Percentiles rank a stretch among this genome's conserved stretches.
Evolutionary conservation across 257 asterid genomes (phyloP).

Genomic region (Asclepias syriaca): DNA sequence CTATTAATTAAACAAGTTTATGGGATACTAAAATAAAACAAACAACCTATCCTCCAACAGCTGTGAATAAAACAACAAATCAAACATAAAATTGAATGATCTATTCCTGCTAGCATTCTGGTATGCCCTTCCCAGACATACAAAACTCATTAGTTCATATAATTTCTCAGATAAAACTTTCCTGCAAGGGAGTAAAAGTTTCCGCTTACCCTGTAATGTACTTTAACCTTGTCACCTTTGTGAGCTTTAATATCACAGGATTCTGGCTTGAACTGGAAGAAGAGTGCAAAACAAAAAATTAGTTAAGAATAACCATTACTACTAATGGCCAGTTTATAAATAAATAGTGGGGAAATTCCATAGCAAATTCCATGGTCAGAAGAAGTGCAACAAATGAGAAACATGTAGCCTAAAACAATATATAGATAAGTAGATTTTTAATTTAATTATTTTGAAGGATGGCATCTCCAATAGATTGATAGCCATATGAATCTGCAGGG

Average conservation of each 20-base stretch:
- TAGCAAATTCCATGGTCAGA: background rate
- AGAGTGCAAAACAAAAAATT: slow-evolving; percentile 15
- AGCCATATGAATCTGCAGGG: background rate
- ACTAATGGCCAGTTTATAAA: slow-evolving; percentile 1
- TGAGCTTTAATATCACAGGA: slow-evolving; percentile 82
- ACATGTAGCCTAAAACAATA: too few species aligned
- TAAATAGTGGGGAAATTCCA: background rate
- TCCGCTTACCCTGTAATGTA: slow-evolving; percentile 84
- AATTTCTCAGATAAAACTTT: background rate
- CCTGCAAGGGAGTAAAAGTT: background rate
- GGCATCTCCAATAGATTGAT: background rate
- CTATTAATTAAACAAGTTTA: background rate
- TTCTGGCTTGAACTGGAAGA: slow-evolving; percentile 76
- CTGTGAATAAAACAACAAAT: background rate
- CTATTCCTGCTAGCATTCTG: background rate
- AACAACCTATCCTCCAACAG: background rate
- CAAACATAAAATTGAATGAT: background rate
- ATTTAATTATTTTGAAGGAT: background rate
- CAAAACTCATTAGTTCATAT: background rate
- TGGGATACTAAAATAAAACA: background rate
- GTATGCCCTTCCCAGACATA: background rate
- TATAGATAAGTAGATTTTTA: background rate
- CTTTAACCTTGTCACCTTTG: slow-evolving; percentile 81
- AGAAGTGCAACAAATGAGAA: background rate
- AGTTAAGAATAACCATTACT: background rate